Base-by-base conservation (phyloP, 164 flowering plant genomes). In the Tinospora cordifolia region DNA sequence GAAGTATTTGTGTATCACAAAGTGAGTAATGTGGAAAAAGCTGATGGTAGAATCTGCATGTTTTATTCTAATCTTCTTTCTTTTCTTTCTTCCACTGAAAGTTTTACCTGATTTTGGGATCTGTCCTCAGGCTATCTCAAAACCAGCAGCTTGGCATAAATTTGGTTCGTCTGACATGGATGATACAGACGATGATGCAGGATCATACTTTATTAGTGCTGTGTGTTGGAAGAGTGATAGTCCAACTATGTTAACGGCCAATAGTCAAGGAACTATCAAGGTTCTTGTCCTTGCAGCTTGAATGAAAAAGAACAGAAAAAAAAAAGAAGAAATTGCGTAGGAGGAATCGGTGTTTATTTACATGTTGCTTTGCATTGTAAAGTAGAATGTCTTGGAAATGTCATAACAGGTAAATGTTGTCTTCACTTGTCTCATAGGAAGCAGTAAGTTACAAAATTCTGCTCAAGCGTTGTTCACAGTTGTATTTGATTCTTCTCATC, bases 171-270 rank as follows among this genome's bases (percentile, higher is more conserved):
- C 91, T 0, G 91, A 89, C 54, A 25, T 81, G 70, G 89, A 89
- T 38, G 98, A 91, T 51, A 69, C 82, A 2, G 94, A 87, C 26
- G 89, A 86, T 30, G 98, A 88, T 71, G 86, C 83, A 7, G 92
- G 85, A 41, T 87, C 97, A 22, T 85, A 88, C 75, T 95, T 95
- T 79, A 91, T 90, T 51, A 92, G 98, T 69, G 95, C 97, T 14
- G 99, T 95, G 0, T 89, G 98, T 80, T 95, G 99, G 97, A 95
- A 95, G 83, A 90, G 93, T 51, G 95, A 91, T 74, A 87, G 90
- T 76, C 88, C 98, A 14, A 93, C 97, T 0, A 83, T 95, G 81
- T 74, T 92, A 74, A 80, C 96, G 14, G 99, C 99, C 6, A 95
- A 92, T 72, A 95, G 98, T 76, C 94, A 86, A 77, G 99, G 99